Evolutionary conservation across 169 alveolate species (phyloP), one percentile per base, ranked within the genome.

Genomic region (Haemoproteus tartakovskyi): DNA sequence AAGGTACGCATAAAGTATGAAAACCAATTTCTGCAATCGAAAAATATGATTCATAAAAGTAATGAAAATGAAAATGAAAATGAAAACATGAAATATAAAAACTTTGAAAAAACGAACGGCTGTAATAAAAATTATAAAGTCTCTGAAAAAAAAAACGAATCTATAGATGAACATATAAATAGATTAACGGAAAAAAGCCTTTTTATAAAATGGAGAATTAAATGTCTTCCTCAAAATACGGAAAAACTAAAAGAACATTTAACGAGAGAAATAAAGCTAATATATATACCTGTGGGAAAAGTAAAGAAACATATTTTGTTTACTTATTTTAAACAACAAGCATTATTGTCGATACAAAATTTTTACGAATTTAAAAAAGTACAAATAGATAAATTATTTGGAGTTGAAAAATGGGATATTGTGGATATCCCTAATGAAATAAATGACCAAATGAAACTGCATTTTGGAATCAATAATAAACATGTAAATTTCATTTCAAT

Each of bases 281-380:
- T 9, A 14, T 19, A 6, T n/a, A 18, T 26, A 8, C 60, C 19
- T 48, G 60, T 12, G 0, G 74, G 40, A 43, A 59, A 24, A 45
- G 40, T 21, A 1, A n/a, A 14, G 29, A 21, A n/a, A n/a, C 22
- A 30, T 8, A 26, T 41, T 24, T 24, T 26, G 0, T 40, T 0
- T 2, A 16, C 29, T 2, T 0, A 46, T 29, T 40, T 60, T n/a
- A 40, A 46, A 41, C 21, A 0, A 0, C 60, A 60, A 16, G 36
- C 60, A 0, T 0, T 60, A 12, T 19, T 60, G 9, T 21, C 59
- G n/a, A 41, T 60, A 24, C 24, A 60, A 22, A 24, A 60, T 21
- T 60, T 60, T 41, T 60, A 60, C 21, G 78, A 60, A 9, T 60
- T 60, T 60, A 60, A 60, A 60, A 60, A 60, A 26, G 45, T 60